Evolutionary conservation across 2,329 filamentous ascomycete genomes (phyloP), one percentile per base, ranked within the genome.

Genomic region (Fusarium vanettenii): DNA sequence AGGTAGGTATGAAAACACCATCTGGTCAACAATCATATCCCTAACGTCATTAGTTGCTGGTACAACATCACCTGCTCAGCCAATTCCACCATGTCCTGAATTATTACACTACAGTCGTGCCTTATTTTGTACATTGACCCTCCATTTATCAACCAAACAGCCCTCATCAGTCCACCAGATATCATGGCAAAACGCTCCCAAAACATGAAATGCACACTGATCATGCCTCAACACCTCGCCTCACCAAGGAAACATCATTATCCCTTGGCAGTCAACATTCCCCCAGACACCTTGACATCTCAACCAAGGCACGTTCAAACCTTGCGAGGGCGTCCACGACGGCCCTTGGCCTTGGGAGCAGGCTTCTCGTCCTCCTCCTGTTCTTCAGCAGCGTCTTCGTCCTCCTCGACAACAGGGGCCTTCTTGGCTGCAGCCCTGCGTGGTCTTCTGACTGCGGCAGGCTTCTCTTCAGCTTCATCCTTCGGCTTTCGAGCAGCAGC

Each of bases 291-390:
- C 10, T 31, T 45, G 33, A 14, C 13, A 31, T 41, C 31, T 41
- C 10, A 57, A 27, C 20, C 31, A 1, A 48, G 27, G 10, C 22
- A 5, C 25, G 3, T 2, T 71, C 11, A 76, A 31, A 25, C 70
- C 76, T 79, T 80, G 72, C 77, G 73, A 60, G 79, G 65, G 27
- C 81, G 80, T 48, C 79, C 76, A 18, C 79, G 74, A 39, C 59
- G 74, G 33, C 56, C 62, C 62, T 68, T 75, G 50, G 80, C 72
- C 77, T 82, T 85, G 14, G 82, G 75, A 6, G 76, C 81, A 33
- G 81, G 74, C 75, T 84, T 79, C 60, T 80, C 71, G 35, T 76
- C 71, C 35, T 57, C 60, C 35, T 63, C 70, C 14, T 67, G 45
- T 22, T 73, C 72, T 20, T 56, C 69, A 20, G 55, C 67, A 20